Percentiles rank a stretch among this genome's conserved stretches.
Conservation (phyloP, 345 rosid species). For the Erucastrum elatum region DNA sequence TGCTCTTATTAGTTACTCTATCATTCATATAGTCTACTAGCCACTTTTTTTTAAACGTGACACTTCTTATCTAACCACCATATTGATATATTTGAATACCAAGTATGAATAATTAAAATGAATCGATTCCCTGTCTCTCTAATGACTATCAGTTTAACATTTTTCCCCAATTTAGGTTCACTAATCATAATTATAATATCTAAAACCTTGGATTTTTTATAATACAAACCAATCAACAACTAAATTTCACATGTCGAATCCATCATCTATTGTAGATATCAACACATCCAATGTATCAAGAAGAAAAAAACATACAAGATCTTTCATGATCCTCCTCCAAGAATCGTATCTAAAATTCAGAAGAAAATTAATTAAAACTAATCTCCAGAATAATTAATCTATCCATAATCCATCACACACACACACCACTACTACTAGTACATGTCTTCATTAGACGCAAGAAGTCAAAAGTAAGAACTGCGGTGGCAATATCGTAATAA, state of each 20-base stretch:
- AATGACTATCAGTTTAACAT: background rate
- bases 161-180: background rate
- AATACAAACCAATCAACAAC: conserved; percentile 17
- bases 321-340: conserved; percentile 17
- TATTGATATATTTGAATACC: background rate
- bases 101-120: background rate
- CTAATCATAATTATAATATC: background rate
- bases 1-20: background rate
- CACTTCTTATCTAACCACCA: background rate
- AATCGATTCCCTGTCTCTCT: conserved; percentile 1
- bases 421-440: background rate
- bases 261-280: conserved; percentile 6
- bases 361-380: background rate
- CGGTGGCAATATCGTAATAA: conserved; percentile 43
- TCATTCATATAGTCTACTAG: background rate
- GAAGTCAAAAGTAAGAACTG: conserved; percentile 28
- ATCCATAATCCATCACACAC: conserved; percentile 9
- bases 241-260: conserved; percentile 36
- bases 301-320: conserved; percentile 39
- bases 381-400: conserved; percentile 17
- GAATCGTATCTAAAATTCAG: conserved; percentile 22
- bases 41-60: background rate
- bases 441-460: background rate
- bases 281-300: conserved; percentile 37
- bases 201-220: background rate